Evolutionary conservation across 202 grass and related monocot genomes (phyloP).

Genomic region (Bolboschoenoplectus hybrid): DNA sequence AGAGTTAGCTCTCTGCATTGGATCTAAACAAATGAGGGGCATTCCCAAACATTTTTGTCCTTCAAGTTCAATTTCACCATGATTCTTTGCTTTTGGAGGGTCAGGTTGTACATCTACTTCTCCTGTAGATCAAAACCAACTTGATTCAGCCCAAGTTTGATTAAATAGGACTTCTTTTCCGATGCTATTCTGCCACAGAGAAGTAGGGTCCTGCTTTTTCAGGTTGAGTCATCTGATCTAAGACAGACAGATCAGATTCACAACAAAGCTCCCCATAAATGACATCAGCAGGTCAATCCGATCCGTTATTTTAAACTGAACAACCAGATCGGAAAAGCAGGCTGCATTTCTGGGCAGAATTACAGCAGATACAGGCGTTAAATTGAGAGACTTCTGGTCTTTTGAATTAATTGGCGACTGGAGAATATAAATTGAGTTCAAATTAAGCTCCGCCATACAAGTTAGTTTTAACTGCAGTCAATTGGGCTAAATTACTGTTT

Average conservation of each 20-base stretch:
- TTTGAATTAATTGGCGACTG: background rate
- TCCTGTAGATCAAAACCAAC: conserved; percentile 32
- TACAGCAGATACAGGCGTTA: background rate
- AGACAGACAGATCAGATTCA: background rate
- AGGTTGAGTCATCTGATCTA: background rate
- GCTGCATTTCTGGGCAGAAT: background rate
- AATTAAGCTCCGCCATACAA: background rate
- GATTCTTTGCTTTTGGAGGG: conserved; percentile 38
- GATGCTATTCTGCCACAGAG: background rate
- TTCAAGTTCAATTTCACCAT: conserved; percentile 42
- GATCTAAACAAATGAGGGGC: conserved; percentile 67
- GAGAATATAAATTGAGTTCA: background rate
- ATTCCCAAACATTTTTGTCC: conserved; percentile 45
- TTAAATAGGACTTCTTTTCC: background rate
- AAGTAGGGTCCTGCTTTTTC: background rate
- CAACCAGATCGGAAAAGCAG: background rate
- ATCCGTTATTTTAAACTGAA: background rate
- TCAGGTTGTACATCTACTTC: conserved; percentile 53
- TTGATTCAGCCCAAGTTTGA: background rate
- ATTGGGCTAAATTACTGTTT: background rate
- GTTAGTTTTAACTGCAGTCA: background rate
- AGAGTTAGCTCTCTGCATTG: conserved; percentile 69
- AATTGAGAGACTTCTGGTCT: background rate
- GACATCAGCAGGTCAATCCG: background rate
- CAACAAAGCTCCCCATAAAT: background rate